Percentiles rank a stretch among this genome's conserved stretches.
phyloP scores from a whole-genome alignment of 2,329 filamentous ascomycete genomes.

The Gnomoniopsis sp. region DNA sequence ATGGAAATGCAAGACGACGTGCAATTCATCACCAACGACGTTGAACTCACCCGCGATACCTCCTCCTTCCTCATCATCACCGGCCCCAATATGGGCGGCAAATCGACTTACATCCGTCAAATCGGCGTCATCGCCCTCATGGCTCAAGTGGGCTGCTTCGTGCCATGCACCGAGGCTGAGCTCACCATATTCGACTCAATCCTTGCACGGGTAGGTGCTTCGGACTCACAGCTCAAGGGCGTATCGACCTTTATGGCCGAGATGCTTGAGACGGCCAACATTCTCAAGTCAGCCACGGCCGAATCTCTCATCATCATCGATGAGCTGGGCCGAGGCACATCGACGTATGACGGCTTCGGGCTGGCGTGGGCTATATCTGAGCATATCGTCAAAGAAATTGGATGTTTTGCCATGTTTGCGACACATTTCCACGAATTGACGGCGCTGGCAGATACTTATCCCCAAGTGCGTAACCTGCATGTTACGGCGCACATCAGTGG shows the following conservation, averaged over 20 bases:
- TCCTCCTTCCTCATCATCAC: slow-evolving; percentile 96
- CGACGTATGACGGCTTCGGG: slow-evolving; percentile 96
- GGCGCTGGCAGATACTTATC: slow-evolving; percentile 79
- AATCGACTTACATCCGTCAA: slow-evolving; percentile 97
- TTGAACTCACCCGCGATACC: slow-evolving; percentile 70
- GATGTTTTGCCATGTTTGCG: slow-evolving; percentile 90
- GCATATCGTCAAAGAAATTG: slow-evolving; percentile 93
- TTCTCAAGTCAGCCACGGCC: slow-evolving; percentile 91
- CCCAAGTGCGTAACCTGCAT: slow-evolving; percentile 88
- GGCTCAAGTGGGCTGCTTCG: slow-evolving; percentile 96
- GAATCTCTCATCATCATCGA: slow-evolving; percentile 99
- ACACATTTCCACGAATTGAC: slow-evolving; percentile 99
- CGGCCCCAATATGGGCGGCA: slow-evolving; percentile 98
- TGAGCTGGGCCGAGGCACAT: slow-evolving; percentile 92
- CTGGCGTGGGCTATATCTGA: slow-evolving; percentile 99
- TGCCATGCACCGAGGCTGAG: slow-evolving; percentile 86
- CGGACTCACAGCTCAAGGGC: slow-evolving; percentile 94
- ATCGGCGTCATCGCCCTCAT: slow-evolving; percentile 95
- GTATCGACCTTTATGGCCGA: slow-evolving; percentile 99
- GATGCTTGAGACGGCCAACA: slow-evolving; percentile 98
- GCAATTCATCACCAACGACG: slow-evolving; percentile 97
- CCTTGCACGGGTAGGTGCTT: slow-evolving; percentile 90
- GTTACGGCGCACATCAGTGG: slow-evolving; percentile 88
- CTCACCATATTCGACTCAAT: slow-evolving; percentile 96
- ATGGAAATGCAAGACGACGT: slow-evolving; percentile 99